Base-by-base conservation (phyloP, 1,284 basidiomycete genomes). In the Moniliophthora roreri region DNA sequence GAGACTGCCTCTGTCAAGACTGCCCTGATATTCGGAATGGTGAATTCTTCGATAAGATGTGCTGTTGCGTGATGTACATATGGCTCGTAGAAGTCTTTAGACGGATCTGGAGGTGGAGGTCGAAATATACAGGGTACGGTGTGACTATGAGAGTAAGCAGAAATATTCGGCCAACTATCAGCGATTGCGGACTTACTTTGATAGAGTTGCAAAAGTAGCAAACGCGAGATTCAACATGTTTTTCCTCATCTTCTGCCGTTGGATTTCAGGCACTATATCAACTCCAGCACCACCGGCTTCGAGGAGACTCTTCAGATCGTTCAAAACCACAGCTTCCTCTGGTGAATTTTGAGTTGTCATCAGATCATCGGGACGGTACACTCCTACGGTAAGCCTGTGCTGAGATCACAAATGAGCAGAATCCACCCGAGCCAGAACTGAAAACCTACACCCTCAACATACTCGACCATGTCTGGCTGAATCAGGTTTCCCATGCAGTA, bases 151-250 rank as follows among this genome's bases (percentile, higher is more conserved):
- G 36, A 32, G 20, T 28, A 48, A n/a, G 18, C n/a, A 26, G 23
- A 10, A 5, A 51, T 45, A 45, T 34, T 16, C 1, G 34, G 8
- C 15, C 46, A 40, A 13, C 34, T 36, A 37, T 40, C 10, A 41
- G 34, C 35, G 3, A 16, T 46, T 36, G 13, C 13, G 40, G 11
- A 58, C 68, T 15, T 46, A 74, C 64, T 76, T 68, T 0, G 79
- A 75, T 40, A 87, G 71, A 0, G 82, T 80, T 1, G 80, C 64
- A 51, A 78, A 70, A 1, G 79, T 76, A 3, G 81, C 77, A 60
- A 85, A 79, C 0, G 72, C 73, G 40, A 82, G 69, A 60, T 86
- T 87, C 82, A 81, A 85, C 47, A 85, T 74, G 62, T 86, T 87
- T 69, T 87, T 87, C 2, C 67, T 59, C 59, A 80, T 87, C 63